Conservation (phyloP, 768 basidiomycete genomes). For the Boletus pseudopeckii region DNA sequence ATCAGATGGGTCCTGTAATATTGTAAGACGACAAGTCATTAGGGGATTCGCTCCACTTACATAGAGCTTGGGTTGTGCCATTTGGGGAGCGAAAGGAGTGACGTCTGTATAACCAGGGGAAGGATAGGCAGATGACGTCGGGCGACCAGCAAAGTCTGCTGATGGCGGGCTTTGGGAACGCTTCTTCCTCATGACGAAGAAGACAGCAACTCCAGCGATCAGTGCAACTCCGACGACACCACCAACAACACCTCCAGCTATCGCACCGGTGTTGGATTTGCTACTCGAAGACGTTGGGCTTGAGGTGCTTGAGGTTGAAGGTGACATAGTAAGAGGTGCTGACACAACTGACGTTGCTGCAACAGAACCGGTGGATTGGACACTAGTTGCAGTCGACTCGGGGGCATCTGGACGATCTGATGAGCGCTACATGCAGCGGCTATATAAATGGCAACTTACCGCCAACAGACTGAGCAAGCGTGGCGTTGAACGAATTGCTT, state of each 20-base stretch:
- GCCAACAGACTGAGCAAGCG: conserved; percentile 34
- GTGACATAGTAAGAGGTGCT: conserved; percentile 12
- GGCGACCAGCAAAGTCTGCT: conserved; percentile 4
- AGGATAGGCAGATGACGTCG: not conserved
- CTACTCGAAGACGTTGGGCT: conserved; percentile 4
- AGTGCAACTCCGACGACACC: conserved; percentile 53
- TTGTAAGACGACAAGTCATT: not conserved
- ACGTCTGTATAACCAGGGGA: conserved; percentile 7
- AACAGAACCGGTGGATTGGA: conserved; percentile 26
- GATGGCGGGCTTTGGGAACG: conserved; percentile 24
- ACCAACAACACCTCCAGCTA: conserved; percentile 62
- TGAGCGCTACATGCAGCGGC: not conserved
- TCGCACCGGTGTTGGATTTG: conserved; percentile 46
- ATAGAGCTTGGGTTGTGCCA: conserved; percentile 28
- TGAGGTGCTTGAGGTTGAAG: conserved; percentile 7
- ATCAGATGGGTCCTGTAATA: conserved; percentile 34
- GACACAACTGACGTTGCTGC: conserved; percentile 12
- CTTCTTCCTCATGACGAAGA: conserved; percentile 34
- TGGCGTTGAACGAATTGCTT: conserved; percentile 39
- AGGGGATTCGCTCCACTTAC: conserved; percentile 17
- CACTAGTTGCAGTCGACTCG: conserved; percentile 41
- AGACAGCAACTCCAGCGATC: conserved; percentile 38
- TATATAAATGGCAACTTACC: conserved; percentile 13
- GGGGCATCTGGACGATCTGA: conserved; percentile 32
- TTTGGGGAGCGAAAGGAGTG: conserved; percentile 13